Evolutionary conservation across 805 yeast species (phyloP).

Genomic region (Sugiyamaella chiloensis): DNA sequence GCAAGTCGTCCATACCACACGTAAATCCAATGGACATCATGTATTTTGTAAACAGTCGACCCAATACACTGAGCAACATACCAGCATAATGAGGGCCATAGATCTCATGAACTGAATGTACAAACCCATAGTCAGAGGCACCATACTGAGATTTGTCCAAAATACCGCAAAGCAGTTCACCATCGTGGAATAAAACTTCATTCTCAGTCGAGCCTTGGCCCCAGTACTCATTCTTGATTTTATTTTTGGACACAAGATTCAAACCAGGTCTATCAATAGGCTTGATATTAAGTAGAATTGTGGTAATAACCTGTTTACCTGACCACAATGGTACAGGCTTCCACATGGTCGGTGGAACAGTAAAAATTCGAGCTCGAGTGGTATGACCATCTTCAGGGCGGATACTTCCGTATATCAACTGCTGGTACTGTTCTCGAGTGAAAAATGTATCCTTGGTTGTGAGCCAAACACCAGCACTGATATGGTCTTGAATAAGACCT

Average conservation of each 20-base stretch:
- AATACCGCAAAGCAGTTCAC: conserved; percentile 87
- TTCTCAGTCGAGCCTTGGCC: conserved; percentile 80
- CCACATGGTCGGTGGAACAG: conserved; percentile 84
- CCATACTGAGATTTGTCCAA: conserved; percentile 98
- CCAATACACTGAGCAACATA: conserved; percentile 83
- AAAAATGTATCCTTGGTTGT: conserved; percentile 90
- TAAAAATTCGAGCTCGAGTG: conserved; percentile 51
- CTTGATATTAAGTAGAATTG: conserved; percentile 83
- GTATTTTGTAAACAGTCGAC: conserved; percentile 91
- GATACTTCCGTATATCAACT: conserved; percentile 86
- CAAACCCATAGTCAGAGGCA: conserved; percentile 94
- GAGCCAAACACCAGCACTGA: conserved; percentile 98
- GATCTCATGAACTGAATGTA: conserved; percentile 93
- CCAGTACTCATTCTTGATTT: conserved; percentile 95
- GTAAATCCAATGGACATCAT: conserved; percentile 91
- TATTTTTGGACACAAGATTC: conserved; percentile 77
- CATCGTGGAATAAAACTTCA: conserved; percentile 78
- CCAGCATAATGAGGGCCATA: conserved; percentile 93
- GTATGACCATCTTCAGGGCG: conserved; percentile 98
- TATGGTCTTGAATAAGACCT: conserved; percentile 98
- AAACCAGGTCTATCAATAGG: conserved; percentile 89
- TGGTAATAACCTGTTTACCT: conserved; percentile 93
- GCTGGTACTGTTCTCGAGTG: conserved; percentile 89
- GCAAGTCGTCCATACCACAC: conserved; percentile 99
- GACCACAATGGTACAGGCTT: conserved; percentile 95